Evolutionary conservation across 495 filamentous ascomycete genomes (phyloP).

Genomic region (Daldinia loculata): DNA sequence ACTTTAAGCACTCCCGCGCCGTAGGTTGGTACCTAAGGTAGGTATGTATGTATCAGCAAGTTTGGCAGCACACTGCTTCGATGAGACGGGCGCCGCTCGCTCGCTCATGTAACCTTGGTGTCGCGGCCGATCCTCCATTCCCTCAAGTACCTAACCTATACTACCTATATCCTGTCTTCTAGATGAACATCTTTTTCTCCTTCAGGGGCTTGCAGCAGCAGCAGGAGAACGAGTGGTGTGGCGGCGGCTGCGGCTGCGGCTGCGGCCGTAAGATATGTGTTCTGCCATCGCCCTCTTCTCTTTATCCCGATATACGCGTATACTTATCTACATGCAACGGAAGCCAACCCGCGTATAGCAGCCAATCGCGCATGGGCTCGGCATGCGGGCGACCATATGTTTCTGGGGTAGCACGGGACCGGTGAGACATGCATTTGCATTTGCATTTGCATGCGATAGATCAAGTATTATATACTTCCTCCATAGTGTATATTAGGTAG

Average conservation of each 20-base stretch:
- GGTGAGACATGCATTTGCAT: neutral
- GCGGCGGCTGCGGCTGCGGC: neutral
- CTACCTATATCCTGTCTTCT: neutral
- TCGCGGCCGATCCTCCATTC: neutral
- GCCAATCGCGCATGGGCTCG: constrained; percentile 14
- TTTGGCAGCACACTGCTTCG: neutral
- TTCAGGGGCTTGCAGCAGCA: neutral
- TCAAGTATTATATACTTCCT: neutral
- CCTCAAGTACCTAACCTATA: neutral
- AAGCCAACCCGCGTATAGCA: constrained; percentile 20
- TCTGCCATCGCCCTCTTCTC: neutral
- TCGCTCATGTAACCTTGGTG: neutral
- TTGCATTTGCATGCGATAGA: neutral
- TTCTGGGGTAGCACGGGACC: neutral
- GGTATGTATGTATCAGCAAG: neutral
- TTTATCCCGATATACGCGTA: neutral
- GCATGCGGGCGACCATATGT: constrained; percentile 2
- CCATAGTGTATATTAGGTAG: no score
- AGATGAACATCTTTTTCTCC: neutral
- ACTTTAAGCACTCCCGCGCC: neutral
- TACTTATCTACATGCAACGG: constrained; percentile 2
- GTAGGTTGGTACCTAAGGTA: neutral
- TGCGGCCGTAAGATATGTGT: constrained; percentile 27
- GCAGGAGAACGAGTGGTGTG: no score
- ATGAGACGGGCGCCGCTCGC: neutral